Evolutionary conservation across 106 monocot species (phyloP), one percentile per base, ranked within the genome.

Genomic region (Apostasia ramifera): DNA sequence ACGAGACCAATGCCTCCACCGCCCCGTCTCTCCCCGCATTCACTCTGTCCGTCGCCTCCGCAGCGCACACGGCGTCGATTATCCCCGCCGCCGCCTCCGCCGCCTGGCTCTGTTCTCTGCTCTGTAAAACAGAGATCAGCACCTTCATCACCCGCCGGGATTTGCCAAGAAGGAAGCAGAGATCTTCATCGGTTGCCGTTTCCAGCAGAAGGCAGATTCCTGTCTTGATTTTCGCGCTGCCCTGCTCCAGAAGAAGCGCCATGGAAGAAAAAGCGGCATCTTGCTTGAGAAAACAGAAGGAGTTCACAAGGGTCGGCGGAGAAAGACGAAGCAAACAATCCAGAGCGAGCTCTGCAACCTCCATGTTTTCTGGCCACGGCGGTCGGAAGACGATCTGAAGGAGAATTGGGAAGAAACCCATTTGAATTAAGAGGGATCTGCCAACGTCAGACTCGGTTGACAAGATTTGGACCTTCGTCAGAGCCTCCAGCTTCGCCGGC

Each of bases 371-470:
- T 7, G 13, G 2, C 2, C 12, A 4, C 40, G 65, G 57, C 6
- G 50, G 1, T 26, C 62, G 63, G 67, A 91, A 86, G 4, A 91
- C 44, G 60, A 95, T 26, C 3, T 75, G 67, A 10, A 95, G 73
- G 39, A 95, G 76, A 40, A 91, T 40, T 0, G 72, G 68, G 50
- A 89, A 80, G 86, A 86, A 92, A 1, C 86, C 88, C 40, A 83
- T 45, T 59, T 86, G 82, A 53, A 86, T 66, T 77, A 92, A 68
- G 48, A 80, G 84, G 4, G 77, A 76, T 8, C 66, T 75, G 0
- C 84, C 88, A 5, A 74, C 77, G 41, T 91, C 91, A 8, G 95
- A 95, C n/a, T 95, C 95, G 10, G 73, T 58, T 0, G 81, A 77
- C 13, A 95, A 57, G 15, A 66, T 52, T 52, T 80, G 73, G 49